A percentile compares a stretch with the other conserved stretches of the same genome.
These are phyloP conservation scores for Begonia loranthoides DNA, from an alignment of 306 rosid species.

Conservation along the genomic window DNA sequence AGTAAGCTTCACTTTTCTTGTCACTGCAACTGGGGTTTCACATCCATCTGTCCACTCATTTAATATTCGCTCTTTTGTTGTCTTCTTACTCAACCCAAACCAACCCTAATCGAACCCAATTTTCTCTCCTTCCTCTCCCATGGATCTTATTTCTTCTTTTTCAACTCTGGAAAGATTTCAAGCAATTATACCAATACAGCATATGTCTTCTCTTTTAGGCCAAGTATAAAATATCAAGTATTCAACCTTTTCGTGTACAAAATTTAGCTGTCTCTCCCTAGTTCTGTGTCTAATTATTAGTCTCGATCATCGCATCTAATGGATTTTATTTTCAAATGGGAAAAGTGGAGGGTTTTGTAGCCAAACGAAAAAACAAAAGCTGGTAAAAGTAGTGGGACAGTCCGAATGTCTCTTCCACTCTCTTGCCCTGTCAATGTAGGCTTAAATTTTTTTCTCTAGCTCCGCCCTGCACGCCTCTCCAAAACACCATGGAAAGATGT, in stretches of 20 bases:
- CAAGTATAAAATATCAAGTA: no score
- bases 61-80: slow-evolving; percentile 42
- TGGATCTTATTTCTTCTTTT: no score
- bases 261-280: no score
- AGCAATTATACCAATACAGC: no score
- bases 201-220: no score
- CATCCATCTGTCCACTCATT: slow-evolving; percentile 48
- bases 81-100: slow-evolving; percentile 10
- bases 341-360: slow-evolving; percentile 15
- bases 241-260: no score
- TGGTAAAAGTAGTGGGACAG: slow-evolving; percentile 83
- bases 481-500: slow-evolving; percentile 5
- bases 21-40: slow-evolving; percentile 20
- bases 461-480: slow-evolving; percentile 1
- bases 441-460: background rate
- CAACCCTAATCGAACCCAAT: no score
- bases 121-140: no score
- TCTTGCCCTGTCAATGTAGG: slow-evolving; percentile 1
- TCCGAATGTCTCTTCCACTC: slow-evolving; percentile 76
- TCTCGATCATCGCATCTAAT: slow-evolving; percentile 23
- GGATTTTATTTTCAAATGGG: slow-evolving; percentile 22
- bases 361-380: slow-evolving; percentile 21
- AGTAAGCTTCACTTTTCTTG: slow-evolving; percentile 6
- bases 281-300: slow-evolving; percentile 10
- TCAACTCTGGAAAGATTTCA: no score